Evolutionary conservation across 306 rosid genomes (phyloP), one percentile per base, ranked within the genome.

Genomic region (Lagenaria siceraria): DNA sequence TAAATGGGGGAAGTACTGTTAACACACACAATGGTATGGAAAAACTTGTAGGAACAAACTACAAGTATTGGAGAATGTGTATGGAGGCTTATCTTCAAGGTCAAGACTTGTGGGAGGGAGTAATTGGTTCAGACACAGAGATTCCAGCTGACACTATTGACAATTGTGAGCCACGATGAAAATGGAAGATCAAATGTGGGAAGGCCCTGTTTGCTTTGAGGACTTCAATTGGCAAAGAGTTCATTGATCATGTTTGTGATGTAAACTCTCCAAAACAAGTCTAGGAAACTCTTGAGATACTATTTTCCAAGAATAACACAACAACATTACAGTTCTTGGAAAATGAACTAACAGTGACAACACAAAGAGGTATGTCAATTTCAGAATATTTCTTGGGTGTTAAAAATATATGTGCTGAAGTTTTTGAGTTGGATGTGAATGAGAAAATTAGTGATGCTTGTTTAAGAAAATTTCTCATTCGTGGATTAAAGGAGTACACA

Each of bases 131-230:
- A 40, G 73, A 61, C 31, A 8, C 46, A 62, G 40, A 61, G 27
- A 60, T 60, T 77, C 73, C 59, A 17, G 42, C 18, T 10, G 55
- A 76, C 22, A 22, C 14, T 59, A 52, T 27, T 12, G 61, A 62
- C 0, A 77, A 60, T 46, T 42, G 27, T 43, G 58, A 77, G 59
- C 4, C 58, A 27, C 24, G 42, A 40, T 10, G 72, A 33, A 77
- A 61, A 17, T 40, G 40, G 80, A 77, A 61, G 61, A 77, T 77
- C 74, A 61, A 77, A 42, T 59, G 56, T 60, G 43, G 46, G 55
- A 74, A 74, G 62, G 27, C 63, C 6, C 4, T 36, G 40, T 36
- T 36, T 36, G 40, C 40, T 36, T 36, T 36, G 40, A 36, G 40
- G 40, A 36, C 40, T 36, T 36, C 40, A 36, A 36, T 36, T 2